These are phyloP conservation scores for Fusarium marasasianum DNA, from an alignment of 2,329 filamentous ascomycete genomes.

Conservation along the genomic window DNA sequence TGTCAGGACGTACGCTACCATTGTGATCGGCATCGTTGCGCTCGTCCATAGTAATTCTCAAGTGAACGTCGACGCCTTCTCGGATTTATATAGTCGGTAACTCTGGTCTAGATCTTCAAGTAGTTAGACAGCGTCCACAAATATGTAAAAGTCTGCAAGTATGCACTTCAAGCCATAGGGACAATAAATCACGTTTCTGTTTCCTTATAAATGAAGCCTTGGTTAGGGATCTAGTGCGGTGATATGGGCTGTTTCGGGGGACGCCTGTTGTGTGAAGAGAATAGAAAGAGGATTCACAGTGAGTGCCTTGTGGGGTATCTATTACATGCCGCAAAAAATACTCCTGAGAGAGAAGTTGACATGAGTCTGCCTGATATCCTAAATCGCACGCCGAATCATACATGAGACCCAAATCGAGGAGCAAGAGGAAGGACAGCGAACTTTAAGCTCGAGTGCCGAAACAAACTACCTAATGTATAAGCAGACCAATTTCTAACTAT, in stretches of 20 bases:
- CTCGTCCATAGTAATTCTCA: neutral
- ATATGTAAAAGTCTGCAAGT: neutral
- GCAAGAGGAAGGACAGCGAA: neutral
- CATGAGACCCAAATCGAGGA: neutral
- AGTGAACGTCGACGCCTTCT: neutral
- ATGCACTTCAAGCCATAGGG: no score
- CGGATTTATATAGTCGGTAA: neutral
- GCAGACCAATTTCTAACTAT: fast-evolving
- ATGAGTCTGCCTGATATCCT: neutral
- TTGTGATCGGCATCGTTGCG: neutral
- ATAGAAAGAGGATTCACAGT: neutral
- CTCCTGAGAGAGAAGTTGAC: neutral
- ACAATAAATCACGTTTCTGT: neutral
- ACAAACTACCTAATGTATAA: fast-evolving
- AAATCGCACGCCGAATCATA: neutral
- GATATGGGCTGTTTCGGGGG: neutral
- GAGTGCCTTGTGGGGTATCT: neutral
- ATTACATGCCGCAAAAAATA: neutral
- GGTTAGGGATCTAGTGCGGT: neutral
- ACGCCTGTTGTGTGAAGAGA: neutral
- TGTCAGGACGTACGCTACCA: neutral
- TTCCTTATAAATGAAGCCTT: neutral
- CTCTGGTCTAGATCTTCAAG: neutral
- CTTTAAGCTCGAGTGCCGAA: no score
- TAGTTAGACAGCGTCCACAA: neutral